Base-by-base conservation (phyloP, 257 asterid genomes). In the Nicotiana undulata region DNA sequence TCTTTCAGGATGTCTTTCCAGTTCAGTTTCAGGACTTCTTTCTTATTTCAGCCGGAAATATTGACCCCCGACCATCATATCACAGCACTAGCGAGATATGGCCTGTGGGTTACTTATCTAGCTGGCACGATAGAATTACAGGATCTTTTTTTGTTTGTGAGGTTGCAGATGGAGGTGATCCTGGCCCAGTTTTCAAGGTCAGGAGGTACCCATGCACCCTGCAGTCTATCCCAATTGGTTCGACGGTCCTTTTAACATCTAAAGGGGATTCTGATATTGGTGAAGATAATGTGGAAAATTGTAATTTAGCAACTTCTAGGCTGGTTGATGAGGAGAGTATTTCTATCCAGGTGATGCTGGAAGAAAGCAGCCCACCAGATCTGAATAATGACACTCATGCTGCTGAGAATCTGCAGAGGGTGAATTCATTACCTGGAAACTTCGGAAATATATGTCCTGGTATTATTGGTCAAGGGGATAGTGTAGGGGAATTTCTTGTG, bases 51-150 rank as follows among this genome's bases (percentile, higher is more conserved):
- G 90, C 91, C 40, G 98, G 98, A 63, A 86, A 79, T 68, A 75
- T 96, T 81, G 98, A 96, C 87, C 82, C 86, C 67, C 89, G 98
- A 16, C 91, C 95, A 67, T 67, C 97, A 67, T 96, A 96, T 85
- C 96, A 90, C 83, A 90, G 53, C 61, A 60, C 81, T 34, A 64
- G 83, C 86, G 94, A 90, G 88, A 91, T 96, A 61, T 96, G 97
- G 94, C 99, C 99, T 67, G 89, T 92, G 80, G 99, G 99, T 80
- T 96, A 94, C 86, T 85, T 85, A 87, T 89, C 91, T 81, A 88
- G 92, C 93, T 96, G 99, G 99, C 98, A 96, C 81, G 99, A 96
- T 82, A 92, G 89, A 77, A 83, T 92, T 59, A 91, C 99, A 1
- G 98, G 98, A 81, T 96, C 99, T 61, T 83, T 96, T 81, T 96